These are phyloP conservation scores for Lentinula guzmanii DNA, from an alignment of 768 basidiomycete genomes.

Conservation along the genomic window DNA sequence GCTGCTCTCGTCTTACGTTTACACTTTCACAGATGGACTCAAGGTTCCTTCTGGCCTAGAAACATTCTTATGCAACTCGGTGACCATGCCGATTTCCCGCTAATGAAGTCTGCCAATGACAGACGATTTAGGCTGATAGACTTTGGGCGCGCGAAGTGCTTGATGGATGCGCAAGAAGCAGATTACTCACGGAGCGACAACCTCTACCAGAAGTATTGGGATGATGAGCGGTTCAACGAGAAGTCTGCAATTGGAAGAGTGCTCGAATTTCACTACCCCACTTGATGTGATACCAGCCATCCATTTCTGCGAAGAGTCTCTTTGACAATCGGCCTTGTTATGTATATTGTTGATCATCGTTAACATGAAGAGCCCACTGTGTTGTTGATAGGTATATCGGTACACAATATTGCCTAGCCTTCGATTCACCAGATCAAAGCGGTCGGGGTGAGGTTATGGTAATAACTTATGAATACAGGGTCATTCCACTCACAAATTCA, in stretches of 20 bases:
- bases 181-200: background rate
- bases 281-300: background rate
- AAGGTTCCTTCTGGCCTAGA: slow-evolving; percentile 28
- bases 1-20: slow-evolving; percentile 30
- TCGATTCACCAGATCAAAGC: no score
- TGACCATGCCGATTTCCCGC: slow-evolving; percentile 2
- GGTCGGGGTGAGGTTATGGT: no score
- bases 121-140: slow-evolving; percentile 5
- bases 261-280: background rate
- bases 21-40: slow-evolving; percentile 28
- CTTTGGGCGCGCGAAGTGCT: slow-evolving; percentile 2
- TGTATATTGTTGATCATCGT: no score
- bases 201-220: background rate
- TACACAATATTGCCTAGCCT: no score
- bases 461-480: no score
- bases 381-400: no score
- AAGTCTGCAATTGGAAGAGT: background rate
- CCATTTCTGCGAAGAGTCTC: no score
- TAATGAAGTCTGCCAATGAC: background rate
- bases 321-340: no score
- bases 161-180: background rate
- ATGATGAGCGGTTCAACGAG: background rate
- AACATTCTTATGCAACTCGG: slow-evolving; percentile 33
- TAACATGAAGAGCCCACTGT: no score
- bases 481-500: no score